phyloP scores from a whole-genome alignment of 2,329 filamentous ascomycete genomes.

The Sordariomycetes sp. region DNA sequence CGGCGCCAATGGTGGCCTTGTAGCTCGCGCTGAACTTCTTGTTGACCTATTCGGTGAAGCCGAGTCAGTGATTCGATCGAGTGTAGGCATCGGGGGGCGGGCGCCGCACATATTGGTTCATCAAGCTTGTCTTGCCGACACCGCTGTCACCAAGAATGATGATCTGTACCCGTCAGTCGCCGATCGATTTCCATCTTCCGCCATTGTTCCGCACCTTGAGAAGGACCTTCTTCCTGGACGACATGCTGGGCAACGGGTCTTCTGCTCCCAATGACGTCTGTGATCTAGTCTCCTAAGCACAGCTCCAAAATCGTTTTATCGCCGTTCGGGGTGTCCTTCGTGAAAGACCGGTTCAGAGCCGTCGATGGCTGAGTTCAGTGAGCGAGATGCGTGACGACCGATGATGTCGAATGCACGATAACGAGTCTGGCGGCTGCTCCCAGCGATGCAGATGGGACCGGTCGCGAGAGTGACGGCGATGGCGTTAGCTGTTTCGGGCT shows the following conservation, averaged over 20 bases:
- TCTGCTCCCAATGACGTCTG: too few relatives aligned
- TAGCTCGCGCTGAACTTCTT: conserved; percentile 99
- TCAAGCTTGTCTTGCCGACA: conserved; percentile 98
- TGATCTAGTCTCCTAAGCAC: too few relatives aligned
- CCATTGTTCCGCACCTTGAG: conserved; percentile 56
- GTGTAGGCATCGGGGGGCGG: conserved; percentile 5
- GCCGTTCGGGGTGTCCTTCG: too few relatives aligned
- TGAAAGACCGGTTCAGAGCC: too few relatives aligned
- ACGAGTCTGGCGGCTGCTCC: background rate
- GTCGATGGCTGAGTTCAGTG: too few relatives aligned
- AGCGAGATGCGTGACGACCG: too few relatives aligned
- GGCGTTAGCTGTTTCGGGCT: conserved; percentile 3
- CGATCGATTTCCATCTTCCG: conserved; percentile 7
- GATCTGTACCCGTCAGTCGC: conserved; percentile 47
- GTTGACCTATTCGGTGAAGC: conserved; percentile 65
- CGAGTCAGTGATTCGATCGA: conserved; percentile 1
- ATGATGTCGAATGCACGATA: too few relatives aligned
- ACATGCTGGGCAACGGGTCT: conserved; percentile 52
- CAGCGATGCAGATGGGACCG: background rate
- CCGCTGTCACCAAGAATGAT: conserved; percentile 98
- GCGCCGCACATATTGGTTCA: conserved; percentile 98
- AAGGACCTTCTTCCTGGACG: conserved; percentile 81
- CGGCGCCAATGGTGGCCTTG: conserved; percentile 97
- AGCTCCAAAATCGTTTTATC: too few relatives aligned
- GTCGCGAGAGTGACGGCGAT: background rate